phyloP scores from a whole-genome alignment of 139 green algal species.

The Picochlorum sp. region DNA sequence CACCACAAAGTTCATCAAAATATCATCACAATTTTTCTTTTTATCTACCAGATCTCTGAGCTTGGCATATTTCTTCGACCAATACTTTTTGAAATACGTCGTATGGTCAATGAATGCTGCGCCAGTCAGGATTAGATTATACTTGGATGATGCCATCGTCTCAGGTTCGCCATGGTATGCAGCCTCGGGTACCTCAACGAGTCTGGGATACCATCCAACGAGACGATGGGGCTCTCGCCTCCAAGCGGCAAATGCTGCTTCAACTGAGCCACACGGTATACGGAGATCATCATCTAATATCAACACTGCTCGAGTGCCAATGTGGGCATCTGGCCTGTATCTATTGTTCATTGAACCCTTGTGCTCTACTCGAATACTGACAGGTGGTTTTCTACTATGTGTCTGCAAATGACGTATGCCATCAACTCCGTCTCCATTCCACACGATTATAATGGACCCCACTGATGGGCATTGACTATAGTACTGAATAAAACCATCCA shows the following conservation, averaged over 20 bases:
- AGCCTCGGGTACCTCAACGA: constrained; percentile 13
- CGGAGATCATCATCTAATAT: constrained; percentile 40
- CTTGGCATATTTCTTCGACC: constrained; percentile 3
- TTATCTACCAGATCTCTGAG: constrained; percentile 22
- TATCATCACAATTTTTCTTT: constrained; percentile 43
- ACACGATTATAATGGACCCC: constrained; percentile 7
- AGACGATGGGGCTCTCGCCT: constrained; percentile 10
- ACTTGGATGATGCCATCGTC: constrained; percentile 14
- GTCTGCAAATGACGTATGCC: not conserved
- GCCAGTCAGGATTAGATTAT: constrained; percentile 42
- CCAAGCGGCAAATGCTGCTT: constrained; percentile 28
- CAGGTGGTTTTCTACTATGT: constrained; percentile 15
- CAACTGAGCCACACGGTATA: constrained; percentile 34
- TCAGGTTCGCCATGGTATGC: constrained; percentile 18
- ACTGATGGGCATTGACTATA: constrained; percentile 41
- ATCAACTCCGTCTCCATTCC: not conserved
- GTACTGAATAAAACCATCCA: constrained; percentile 33
- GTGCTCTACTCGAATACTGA: constrained; percentile 33
- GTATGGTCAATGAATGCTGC: constrained; percentile 37
- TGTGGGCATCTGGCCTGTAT: constrained; percentile 27
- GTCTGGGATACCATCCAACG: constrained; percentile 31
- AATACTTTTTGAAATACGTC: constrained; percentile 30
- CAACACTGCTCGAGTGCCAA: constrained; percentile 26
- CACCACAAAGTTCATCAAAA: constrained; percentile 43
- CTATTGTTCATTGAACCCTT: constrained; percentile 45